A percentile compares a stretch with the other conserved stretches of the same genome.
Evolutionary conservation across 106 monocot species (phyloP).

Genomic region (Dioscorea alata): DNA sequence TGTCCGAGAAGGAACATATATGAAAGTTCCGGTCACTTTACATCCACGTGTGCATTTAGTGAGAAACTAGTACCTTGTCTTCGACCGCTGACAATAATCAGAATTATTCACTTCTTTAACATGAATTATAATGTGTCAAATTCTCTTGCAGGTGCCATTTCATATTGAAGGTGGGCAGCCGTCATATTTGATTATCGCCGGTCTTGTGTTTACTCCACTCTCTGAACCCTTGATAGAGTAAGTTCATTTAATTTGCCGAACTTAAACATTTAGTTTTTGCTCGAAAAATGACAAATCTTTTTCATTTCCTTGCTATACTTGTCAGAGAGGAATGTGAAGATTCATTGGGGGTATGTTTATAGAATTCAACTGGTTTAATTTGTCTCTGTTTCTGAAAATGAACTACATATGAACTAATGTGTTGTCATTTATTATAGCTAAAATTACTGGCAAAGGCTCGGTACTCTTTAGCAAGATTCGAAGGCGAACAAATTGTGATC

Average conservation of each 20-base stretch:
- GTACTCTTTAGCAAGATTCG: slow-evolving; percentile 83
- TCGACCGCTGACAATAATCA: too few relatives aligned
- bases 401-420: background rate
- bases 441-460: slow-evolving; percentile 91
- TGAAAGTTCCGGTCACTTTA: slow-evolving; percentile 63
- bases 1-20: slow-evolving; percentile 57
- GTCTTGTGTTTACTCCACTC: slow-evolving; percentile 97
- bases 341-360: slow-evolving; percentile 64
- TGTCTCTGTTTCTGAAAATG: background rate
- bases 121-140: background rate
- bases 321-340: slow-evolving; percentile 89
- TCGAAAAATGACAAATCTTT: background rate
- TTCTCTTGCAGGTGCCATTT: slow-evolving; percentile 63
- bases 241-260: slow-evolving; percentile 7
- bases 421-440: slow-evolving; percentile 35
- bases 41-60: slow-evolving; percentile 81
- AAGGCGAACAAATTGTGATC: slow-evolving; percentile 86
- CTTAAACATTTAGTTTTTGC: background rate
- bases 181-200: slow-evolving; percentile 92
- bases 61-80: slow-evolving; percentile 10
- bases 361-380: background rate
- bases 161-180: slow-evolving; percentile 87
- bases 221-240: slow-evolving; percentile 95
- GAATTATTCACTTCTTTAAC: too few relatives aligned
- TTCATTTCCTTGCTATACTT: slow-evolving; percentile 6